Base-by-base conservation (phyloP, 305 asterid genomes). In the Vinca major region DNA sequence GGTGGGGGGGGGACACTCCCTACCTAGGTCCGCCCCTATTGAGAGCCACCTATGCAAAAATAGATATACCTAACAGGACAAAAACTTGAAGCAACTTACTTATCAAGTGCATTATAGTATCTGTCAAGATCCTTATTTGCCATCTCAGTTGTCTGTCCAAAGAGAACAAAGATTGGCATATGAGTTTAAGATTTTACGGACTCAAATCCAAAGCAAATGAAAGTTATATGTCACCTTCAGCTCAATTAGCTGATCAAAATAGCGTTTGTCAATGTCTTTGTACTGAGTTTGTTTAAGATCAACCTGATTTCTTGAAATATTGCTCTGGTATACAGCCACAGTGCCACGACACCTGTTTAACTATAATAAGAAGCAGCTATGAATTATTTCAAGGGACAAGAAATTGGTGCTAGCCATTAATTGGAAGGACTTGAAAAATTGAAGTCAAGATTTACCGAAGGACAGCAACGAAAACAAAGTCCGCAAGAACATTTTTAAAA, bases 71-170 rank as follows among this genome's bases (percentile, higher is more conserved):
- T 19, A 44, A 21, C 19, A 33, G 45, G 0, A 14, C 53, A 69
- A 61, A 77, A 72, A 36, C 69, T 52, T 45, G 63, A 73, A 80
- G 33, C 74, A 68, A 78, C 97, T 93, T 73, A 90, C 97, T 91
- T 93, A 82, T 93, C 99, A 74, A 93, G 96, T 60, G 99, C 99
- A 75, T 80, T 87, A 79, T 90, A 89, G 79, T 93, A 93, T 85
- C 91, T 85, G 81, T 93, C 97, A 21, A 93, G 87, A 73, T 94
- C 99, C 91, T 94, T 94, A 83, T 91, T 94, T 77, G 97, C 99
- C 99, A 94, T 94, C 89, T 94, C 99, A 67, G 96, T 89, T 44
- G 96, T 91, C 99, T 94, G 88, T 66, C 74, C 78, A 71, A 74
- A 71, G 70, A 63, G 55, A 45, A 66, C 12, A 56, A 26, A 21